Base-by-base conservation (phyloP, 192 early-diverging fungal species). In the Nowakowskiella sp. region DNA sequence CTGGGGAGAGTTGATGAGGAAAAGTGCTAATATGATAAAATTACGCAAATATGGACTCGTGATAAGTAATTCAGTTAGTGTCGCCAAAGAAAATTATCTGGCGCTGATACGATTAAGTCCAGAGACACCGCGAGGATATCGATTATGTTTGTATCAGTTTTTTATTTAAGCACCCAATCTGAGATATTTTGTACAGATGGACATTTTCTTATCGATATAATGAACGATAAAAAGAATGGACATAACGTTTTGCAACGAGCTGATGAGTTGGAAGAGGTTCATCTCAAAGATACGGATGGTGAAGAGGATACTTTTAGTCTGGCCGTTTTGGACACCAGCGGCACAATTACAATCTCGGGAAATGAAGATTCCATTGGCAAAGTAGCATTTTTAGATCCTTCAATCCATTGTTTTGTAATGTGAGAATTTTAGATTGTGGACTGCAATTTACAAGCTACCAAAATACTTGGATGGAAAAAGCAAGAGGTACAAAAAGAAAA, bases 201-300 rank as follows among this genome's bases (percentile, higher is more conserved):
- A 9, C n/a, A 27, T 7, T 74, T 74, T 51, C 55, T 74, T n/a
- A 60, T 70, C 28, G 49, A 69, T 32, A 53, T 64, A 25, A 21
- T 74, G 19, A 74, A 74, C 44, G 72, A 74, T 47, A 44, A 59
- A 9, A 60, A 56, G 27, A 44, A 51, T 21, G 72, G 64, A 1
- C 64, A 69, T 42, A 51, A 51, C 10, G 31, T 70, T 10, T 27
- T 74, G n/a, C 58, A 70, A 10, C 64, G 60, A 31, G 72, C 72
- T 7, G 72, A 74, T 24, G 67, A 74, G 47, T 21, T 74, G 23
- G 67, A 70, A 31, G 67, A 57, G 22, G 64, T n/a, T n/a, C n/a
- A 58, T 13, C 19, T 29, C n/a, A 51, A 39, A 39, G 19, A 22
- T n/a, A n/a, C n/a, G n/a, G n/a, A n/a, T 24, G 26, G 45, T 25